Evolutionary conservation across 2,329 filamentous ascomycete species (phyloP).

Genomic region (Xylariales sp.): DNA sequence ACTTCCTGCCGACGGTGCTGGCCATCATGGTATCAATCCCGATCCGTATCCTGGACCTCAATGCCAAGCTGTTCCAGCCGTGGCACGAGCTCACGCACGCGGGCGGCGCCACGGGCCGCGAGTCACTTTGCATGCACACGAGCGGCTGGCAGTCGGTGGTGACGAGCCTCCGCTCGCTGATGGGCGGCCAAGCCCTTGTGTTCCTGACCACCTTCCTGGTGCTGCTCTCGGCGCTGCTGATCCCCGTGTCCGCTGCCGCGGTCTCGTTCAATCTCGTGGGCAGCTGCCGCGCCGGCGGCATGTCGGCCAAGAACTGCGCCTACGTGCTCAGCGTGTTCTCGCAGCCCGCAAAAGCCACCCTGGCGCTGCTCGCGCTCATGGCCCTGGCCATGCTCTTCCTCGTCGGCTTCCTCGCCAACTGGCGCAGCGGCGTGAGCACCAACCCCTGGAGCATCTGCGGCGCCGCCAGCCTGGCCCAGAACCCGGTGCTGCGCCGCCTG

Average conservation of each 20-base stretch:
- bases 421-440: conserved; percentile 24
- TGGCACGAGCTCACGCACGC: conserved; percentile 30
- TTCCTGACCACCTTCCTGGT: conserved; percentile 21
- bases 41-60: conserved; percentile 16
- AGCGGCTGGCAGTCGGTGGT: conserved; percentile 15
- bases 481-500: conserved; percentile 14
- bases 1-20: conserved; percentile 16
- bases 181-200: conserved; percentile 18
- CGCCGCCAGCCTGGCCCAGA: conserved; percentile 24
- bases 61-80: conserved; percentile 25
- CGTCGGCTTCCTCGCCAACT: conserved; percentile 17
- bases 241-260: conserved; percentile 24
- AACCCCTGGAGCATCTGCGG: conserved; percentile 32
- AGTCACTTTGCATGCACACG: conserved; percentile 24
- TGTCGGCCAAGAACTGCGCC: conserved; percentile 20
- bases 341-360: conserved; percentile 15
- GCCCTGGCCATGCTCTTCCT: conserved; percentile 17
- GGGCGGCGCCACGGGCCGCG: conserved; percentile 22
- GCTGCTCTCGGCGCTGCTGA: conserved; percentile 19
- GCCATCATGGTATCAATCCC: conserved; percentile 15
- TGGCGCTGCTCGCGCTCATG: conserved; percentile 24
- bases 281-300: conserved; percentile 14
- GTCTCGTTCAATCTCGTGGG: conserved; percentile 23
- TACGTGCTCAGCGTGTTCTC: conserved; percentile 23
- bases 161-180: conserved; percentile 15